Base-by-base conservation (phyloP, 208 protist species). In the Leptomonas pyrrhocoris region DNA sequence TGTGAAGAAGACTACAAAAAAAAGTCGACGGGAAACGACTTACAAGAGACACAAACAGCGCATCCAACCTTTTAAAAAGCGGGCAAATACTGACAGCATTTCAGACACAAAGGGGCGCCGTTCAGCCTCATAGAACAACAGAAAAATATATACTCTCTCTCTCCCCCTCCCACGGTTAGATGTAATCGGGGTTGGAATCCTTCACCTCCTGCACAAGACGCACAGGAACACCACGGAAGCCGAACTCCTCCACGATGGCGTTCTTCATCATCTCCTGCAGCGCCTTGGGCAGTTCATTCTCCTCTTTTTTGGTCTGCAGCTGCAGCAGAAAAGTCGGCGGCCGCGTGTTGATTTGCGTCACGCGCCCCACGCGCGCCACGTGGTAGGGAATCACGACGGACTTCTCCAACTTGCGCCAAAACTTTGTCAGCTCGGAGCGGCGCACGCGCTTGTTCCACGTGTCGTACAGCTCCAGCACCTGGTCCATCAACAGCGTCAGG, bases 191-290 rank as follows among this genome's bases (percentile, higher is more conserved):
- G 42, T 95, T 92, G 25, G 89, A 91, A 74, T 97, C 93, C 73
- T 84, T 89, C 25, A 95, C 93, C 31, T 94, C 86, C 58, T 97
- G 93, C 31, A 97, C 84, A 19, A 97, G 77, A 5, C 93, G 88
- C 43, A 97, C 79, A 7, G 93, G 93, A 19, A 97, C 93, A 23
- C 93, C 93, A 4, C 81, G 87, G 69, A 96, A 97, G 38, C 85
- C 90, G 82, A 97, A 97, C 51, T 97, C 90, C 68, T 97, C 90
- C 6, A 93, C 84, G 55, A 97, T 79, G 43, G 90, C 88, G 60
- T 97, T 97, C 78, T 95, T 94, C 80, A 97, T 85, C 90, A 97
- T 95, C 59, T 94, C 88, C 63, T 95, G 88, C 51, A 94, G 73
- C 25, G 90, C 74, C 60, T 79, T 84, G 27, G 90, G 88, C 46